These are phyloP conservation scores for Podospora tetraspora DNA, from an alignment of 495 filamentous ascomycete species.

Conservation along the genomic window DNA sequence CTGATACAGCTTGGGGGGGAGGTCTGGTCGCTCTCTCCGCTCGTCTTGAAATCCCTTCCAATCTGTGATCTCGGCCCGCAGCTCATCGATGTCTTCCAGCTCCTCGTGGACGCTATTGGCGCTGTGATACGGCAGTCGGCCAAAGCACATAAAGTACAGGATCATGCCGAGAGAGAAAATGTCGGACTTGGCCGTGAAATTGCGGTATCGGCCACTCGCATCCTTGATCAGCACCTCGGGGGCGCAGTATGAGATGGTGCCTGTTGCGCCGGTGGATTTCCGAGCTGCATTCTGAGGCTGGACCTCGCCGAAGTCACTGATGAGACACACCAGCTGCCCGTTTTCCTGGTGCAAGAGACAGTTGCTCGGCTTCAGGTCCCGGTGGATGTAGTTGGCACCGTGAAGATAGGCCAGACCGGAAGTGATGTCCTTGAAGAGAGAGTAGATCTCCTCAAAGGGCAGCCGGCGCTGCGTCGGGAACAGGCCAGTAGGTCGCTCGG, in stretches of 20 bases:
- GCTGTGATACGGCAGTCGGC: conserved; percentile 74
- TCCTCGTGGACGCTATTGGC: conserved; percentile 87
- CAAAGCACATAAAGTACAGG: conserved; percentile 95
- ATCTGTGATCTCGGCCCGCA: conserved; percentile 77
- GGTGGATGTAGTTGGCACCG: conserved; percentile 88
- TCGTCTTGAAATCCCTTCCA: conserved; percentile 85
- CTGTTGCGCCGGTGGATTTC: conserved; percentile 86
- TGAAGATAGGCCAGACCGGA: conserved; percentile 88
- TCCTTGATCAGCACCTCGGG: conserved; percentile 81
- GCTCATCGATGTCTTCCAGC: conserved; percentile 82
- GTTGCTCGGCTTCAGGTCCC: conserved; percentile 93
- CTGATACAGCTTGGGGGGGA: conserved; percentile 81
- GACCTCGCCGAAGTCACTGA: conserved; percentile 96
- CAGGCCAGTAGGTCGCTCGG: conserved; percentile 40
- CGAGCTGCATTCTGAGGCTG: conserved; percentile 74
- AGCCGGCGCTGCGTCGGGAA: conserved; percentile 54
- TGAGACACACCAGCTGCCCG: conserved; percentile 66
- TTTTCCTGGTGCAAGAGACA: conserved; percentile 80
- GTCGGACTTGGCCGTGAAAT: conserved; percentile 94
- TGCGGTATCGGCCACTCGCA: conserved; percentile 67
- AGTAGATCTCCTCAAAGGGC: conserved; percentile 87
- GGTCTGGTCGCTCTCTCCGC: conserved; percentile 64
- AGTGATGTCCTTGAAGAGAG: conserved; percentile 93
- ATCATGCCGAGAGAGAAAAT: conserved; percentile 98
- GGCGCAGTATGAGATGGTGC: conserved; percentile 95